Percentiles rank a stretch among this genome's conserved stretches.
Evolutionary conservation across 2,329 filamentous ascomycete species (phyloP).

Genomic region (Colletotrichum euphorbiae): DNA sequence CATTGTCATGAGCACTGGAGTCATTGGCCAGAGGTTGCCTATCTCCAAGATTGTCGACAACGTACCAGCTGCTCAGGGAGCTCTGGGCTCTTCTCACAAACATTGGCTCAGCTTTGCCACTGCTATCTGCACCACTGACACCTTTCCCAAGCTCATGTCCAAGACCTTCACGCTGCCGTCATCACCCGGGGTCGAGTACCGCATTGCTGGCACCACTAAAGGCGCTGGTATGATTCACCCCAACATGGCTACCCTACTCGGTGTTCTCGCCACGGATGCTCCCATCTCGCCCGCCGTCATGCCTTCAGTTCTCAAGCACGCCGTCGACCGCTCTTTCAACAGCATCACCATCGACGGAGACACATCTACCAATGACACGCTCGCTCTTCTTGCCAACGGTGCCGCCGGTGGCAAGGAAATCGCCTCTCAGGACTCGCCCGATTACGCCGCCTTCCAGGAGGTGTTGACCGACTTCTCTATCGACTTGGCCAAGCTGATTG

Average conservation of each 20-base stretch:
- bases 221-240: constrained; percentile 99
- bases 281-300: constrained; percentile 78
- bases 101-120: constrained; percentile 89
- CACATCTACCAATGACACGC: constrained; percentile 96
- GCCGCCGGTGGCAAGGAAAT: constrained; percentile 81
- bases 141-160: constrained; percentile 95
- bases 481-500: constrained; percentile 90
- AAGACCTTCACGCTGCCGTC: constrained; percentile 86
- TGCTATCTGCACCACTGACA: constrained; percentile 98
- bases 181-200: constrained; percentile 79
- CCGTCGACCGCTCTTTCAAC: constrained; percentile 91
- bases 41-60: constrained; percentile 89
- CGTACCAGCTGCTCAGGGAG: constrained; percentile 80
- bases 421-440: constrained; percentile 62
- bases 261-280: constrained; percentile 91
- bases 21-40: constrained; percentile 94
- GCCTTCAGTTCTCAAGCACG: constrained; percentile 75
- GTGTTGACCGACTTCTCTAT: constrained; percentile 82
- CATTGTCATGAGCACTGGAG: constrained; percentile 98
- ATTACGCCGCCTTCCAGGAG: constrained; percentile 77
- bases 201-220: constrained; percentile 95
- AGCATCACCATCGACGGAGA: constrained; percentile 97
- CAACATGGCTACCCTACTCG: constrained; percentile 97
- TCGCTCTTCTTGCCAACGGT: constrained; percentile 95
- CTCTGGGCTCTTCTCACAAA: constrained; percentile 79